These are phyloP conservation scores for Cryptococcus sp. DNA, from an alignment of 1,284 basidiomycete species.

Conservation along the genomic window DNA sequence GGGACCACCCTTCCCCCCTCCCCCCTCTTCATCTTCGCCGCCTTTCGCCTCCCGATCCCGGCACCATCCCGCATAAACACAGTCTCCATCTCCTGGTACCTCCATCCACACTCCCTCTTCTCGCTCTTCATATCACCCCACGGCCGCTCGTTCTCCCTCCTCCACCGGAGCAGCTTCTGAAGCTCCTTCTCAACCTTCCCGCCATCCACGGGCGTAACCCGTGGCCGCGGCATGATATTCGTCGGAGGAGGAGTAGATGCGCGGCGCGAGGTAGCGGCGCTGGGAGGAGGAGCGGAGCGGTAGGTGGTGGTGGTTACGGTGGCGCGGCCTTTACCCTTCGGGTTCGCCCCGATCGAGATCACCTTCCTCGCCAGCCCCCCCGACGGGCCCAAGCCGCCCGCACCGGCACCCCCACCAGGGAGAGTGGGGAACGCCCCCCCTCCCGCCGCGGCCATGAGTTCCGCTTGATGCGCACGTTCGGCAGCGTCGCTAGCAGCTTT, in stretches of 20 bases:
- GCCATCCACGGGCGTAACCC: constrained; percentile 31
- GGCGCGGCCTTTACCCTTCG: constrained; percentile 37
- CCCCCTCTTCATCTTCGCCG: constrained; percentile 22
- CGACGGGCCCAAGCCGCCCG: neutral
- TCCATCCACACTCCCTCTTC: constrained; percentile 22
- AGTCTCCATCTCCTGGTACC: constrained; percentile 26
- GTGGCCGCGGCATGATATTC: constrained; percentile 32
- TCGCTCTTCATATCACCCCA: constrained; percentile 41
- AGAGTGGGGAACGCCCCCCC: constrained; percentile 48
- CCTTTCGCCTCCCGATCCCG: constrained; percentile 20
- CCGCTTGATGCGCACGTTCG: constrained; percentile 30
- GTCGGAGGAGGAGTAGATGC: constrained; percentile 13
- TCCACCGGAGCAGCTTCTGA: constrained; percentile 26
- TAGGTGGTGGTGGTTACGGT: constrained; percentile 36
- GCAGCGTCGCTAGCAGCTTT: constrained; percentile 28
- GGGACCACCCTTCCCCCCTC: constrained; percentile 36
- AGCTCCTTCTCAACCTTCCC: constrained; percentile 31
- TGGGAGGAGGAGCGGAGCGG: constrained; percentile 6
- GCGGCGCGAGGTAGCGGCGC: constrained; percentile 7
- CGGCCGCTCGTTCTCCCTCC: constrained; percentile 34
- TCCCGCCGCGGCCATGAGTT: constrained; percentile 36
- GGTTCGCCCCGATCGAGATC: constrained; percentile 23
- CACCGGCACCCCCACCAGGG: constrained; percentile 5
- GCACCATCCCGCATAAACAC: constrained; percentile 21
- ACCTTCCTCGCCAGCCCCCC: constrained; percentile 24